Conservation (phyloP, 805 yeast species). For the Grigorovia transvaalensis region DNA sequence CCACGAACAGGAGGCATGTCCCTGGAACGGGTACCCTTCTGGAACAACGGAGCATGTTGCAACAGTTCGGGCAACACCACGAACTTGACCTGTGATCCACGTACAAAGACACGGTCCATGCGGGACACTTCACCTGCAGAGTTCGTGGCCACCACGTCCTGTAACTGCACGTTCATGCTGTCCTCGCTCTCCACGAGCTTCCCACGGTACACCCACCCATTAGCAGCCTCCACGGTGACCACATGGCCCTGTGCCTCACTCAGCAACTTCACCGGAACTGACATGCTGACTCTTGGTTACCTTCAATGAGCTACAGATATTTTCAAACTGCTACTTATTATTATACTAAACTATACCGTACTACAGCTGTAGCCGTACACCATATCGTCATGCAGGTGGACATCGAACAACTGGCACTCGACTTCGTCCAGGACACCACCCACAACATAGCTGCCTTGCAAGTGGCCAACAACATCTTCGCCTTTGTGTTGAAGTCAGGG, state of each 20-base stretch:
- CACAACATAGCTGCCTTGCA: constrained; percentile 38
- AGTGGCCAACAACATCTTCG: constrained; percentile 46
- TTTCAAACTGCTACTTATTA: too few species aligned
- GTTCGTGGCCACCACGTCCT: constrained; percentile 67
- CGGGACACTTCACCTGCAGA: constrained; percentile 52
- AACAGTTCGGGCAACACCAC: constrained; percentile 83
- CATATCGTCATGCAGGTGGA: constrained; percentile 13
- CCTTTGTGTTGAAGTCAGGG: constrained; percentile 43
- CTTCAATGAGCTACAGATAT: too few species aligned
- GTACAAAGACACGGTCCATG: constrained; percentile 74
- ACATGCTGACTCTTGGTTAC: neutral
- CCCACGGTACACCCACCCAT: constrained; percentile 85
- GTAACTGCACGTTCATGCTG: constrained; percentile 83
- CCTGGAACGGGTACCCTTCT: constrained; percentile 29
- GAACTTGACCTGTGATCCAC: constrained; percentile 85
- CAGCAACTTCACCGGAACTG: constrained; percentile 71
- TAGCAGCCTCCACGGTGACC: constrained; percentile 68
- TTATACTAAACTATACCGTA: too few species aligned
- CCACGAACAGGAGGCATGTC: constrained; percentile 56
- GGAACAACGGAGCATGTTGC: constrained; percentile 81
- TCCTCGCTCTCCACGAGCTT: constrained; percentile 81
- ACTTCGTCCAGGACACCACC: constrained; percentile 38
- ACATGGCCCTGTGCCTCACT: constrained; percentile 87
- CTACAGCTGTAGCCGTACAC: neutral
- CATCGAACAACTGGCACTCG: constrained; percentile 36